phyloP scores from a whole-genome alignment of 192 early-diverging fungal species.

The Coemansia sp. region DNA sequence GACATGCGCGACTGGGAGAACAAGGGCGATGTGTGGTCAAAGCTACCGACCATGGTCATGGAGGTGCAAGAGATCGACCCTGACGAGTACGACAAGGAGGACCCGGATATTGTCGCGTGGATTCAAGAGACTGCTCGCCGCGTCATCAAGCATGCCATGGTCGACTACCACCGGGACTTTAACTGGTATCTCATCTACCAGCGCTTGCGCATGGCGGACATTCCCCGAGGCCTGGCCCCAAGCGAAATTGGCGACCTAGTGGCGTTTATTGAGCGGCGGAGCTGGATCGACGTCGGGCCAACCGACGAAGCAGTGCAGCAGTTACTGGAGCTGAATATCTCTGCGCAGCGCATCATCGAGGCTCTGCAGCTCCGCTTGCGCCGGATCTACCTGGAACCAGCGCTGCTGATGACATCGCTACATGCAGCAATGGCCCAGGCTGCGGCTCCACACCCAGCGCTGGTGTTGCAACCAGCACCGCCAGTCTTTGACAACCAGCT shows the following conservation, averaged over 20 bases:
- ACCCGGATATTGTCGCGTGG: slow-evolving; percentile 48
- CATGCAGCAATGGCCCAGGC: slow-evolving; percentile 2
- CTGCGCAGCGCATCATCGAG: slow-evolving; percentile 35
- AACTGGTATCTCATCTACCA: slow-evolving; percentile 55
- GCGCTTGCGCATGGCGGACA: slow-evolving; percentile 45
- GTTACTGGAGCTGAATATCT: slow-evolving; percentile 35
- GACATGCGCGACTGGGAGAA: slow-evolving; percentile 60
- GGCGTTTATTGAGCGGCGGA: slow-evolving; percentile 42
- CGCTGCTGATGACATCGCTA: slow-evolving; percentile 43
- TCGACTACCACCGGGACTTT: slow-evolving; percentile 55
- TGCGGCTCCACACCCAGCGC: background rate
- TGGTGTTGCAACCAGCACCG: background rate
- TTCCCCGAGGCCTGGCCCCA: slow-evolving; percentile 29
- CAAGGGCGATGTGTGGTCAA: slow-evolving; percentile 54
- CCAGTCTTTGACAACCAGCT: background rate
- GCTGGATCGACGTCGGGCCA: slow-evolving; percentile 37
- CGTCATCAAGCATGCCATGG: slow-evolving; percentile 24
- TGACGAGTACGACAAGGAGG: slow-evolving; percentile 54
- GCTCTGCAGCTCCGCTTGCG: slow-evolving; percentile 50
- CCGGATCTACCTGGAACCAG: slow-evolving; percentile 39
- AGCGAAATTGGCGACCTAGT: slow-evolving; percentile 36
- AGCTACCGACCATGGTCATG: slow-evolving; percentile 53
- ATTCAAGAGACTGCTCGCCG: slow-evolving; percentile 41
- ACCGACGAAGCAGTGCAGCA: slow-evolving; percentile 32
- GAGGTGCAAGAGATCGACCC: slow-evolving; percentile 46